phyloP scores from a whole-genome alignment of 352 stramenopile genomes.

The Pythium folliculosum region DNA sequence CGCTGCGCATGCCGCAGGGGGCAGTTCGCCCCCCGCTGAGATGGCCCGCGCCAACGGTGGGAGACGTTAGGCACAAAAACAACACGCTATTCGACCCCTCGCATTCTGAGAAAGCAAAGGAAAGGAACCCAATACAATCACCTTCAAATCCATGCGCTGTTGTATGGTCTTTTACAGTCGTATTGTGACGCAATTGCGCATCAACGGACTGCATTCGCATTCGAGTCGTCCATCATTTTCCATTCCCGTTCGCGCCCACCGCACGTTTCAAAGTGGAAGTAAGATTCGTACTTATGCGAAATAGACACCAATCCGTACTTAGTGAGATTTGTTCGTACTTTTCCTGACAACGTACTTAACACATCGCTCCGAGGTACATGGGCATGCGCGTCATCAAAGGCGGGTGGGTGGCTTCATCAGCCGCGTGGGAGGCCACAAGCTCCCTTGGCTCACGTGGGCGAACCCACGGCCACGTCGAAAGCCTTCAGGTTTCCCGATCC shows the following conservation, averaged over 20 bases:
- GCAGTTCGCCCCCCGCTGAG: too few relatives aligned
- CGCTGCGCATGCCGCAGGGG: too few relatives aligned
- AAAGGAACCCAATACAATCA: not conserved
- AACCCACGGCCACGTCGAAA: conserved; percentile 5
- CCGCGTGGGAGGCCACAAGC: not conserved
- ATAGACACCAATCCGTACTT: conserved; percentile 1
- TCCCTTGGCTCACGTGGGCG: not conserved
- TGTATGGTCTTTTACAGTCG: not conserved
- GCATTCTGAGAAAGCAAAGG: too few relatives aligned
- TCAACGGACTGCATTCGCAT: not conserved
- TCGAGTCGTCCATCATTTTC: conserved; percentile 16
- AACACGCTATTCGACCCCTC: too few relatives aligned
- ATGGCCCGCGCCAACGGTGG: too few relatives aligned
- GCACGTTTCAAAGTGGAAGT: conserved; percentile 14
- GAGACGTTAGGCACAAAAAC: too few relatives aligned
- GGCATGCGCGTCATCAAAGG: conserved; percentile 25
- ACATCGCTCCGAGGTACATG: too few relatives aligned
- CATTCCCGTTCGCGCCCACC: conserved; percentile 1
- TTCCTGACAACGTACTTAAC: not conserved
- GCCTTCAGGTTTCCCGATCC: not conserved
- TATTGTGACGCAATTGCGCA: not conserved
- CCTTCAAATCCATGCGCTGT: not conserved
- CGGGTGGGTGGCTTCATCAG: conserved; percentile 22
- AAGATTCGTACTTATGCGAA: conserved; percentile 14
- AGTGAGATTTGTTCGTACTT: too few relatives aligned